Evolutionary conservation across 257 asterid genomes (phyloP).

Genomic region (Echites panduratus): DNA sequence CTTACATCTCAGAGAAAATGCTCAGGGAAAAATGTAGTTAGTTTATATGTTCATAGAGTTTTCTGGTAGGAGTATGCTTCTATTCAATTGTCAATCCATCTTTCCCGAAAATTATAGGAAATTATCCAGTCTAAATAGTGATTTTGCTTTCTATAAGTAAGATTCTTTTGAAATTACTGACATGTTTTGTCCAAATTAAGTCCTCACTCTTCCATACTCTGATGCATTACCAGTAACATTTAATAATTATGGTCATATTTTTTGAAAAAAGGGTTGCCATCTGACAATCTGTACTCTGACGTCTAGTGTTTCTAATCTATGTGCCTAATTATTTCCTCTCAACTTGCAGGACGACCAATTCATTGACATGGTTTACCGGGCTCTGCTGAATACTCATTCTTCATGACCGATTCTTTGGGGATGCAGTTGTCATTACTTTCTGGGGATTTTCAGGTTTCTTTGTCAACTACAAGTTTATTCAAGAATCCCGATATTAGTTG

Average conservation of each 20-base stretch:
- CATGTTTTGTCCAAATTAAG: background rate
- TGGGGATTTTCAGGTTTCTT: conserved; percentile 14
- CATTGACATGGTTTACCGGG: conserved; percentile 74
- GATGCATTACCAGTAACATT: background rate
- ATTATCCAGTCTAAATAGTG: background rate
- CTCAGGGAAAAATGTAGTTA: background rate
- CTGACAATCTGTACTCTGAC: background rate
- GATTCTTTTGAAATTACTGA: background rate
- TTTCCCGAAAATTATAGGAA: background rate
- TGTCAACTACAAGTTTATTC: background rate
- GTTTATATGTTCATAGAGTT: background rate
- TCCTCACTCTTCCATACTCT: background rate
- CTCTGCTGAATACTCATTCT: conserved; percentile 66
- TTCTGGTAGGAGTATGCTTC: background rate
- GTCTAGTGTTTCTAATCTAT: background rate
- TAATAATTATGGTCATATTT: background rate
- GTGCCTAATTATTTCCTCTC: background rate
- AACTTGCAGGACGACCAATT: conserved; percentile 68
- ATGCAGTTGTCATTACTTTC: conserved; percentile 1
- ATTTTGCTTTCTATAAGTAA: background rate
- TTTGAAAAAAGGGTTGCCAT: background rate
- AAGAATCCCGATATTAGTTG: too few species aligned
- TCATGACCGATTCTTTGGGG: conserved; percentile 25
- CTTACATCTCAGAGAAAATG: background rate
- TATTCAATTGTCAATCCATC: background rate